Evolutionary conservation across 1,284 basidiomycete species (phyloP).

Genomic region (Leccinum pachyderme): DNA sequence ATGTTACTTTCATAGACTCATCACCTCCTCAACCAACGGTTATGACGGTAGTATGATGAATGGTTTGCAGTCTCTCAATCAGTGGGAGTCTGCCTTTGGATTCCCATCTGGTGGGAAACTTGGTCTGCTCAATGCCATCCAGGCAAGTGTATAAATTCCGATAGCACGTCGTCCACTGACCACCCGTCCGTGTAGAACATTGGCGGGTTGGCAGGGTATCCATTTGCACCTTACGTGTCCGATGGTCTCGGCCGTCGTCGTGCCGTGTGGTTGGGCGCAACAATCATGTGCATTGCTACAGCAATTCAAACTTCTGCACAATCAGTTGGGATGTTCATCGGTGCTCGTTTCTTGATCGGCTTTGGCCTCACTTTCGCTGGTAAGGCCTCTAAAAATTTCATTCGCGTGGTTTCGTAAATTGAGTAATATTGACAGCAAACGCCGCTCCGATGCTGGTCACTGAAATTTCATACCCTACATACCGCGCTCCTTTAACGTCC

Average conservation of each 20-base stretch:
- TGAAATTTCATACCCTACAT: constrained; percentile 72
- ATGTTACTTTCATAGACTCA: constrained; percentile 43
- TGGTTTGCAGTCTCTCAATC: constrained; percentile 61
- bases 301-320: constrained; percentile 69
- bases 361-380: constrained; percentile 75
- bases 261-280: constrained; percentile 62
- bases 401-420: not conserved
- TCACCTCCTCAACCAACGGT: constrained; percentile 76
- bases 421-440: constrained; percentile 39
- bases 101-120: constrained; percentile 54
- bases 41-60: constrained; percentile 81
- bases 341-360: constrained; percentile 76
- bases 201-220: constrained; percentile 62
- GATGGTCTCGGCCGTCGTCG: constrained; percentile 65
- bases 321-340: constrained; percentile 79
- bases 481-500: constrained; percentile 71
- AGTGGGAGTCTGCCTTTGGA: constrained; percentile 61
- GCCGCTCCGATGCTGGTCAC: constrained; percentile 74
- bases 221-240: constrained; percentile 67
- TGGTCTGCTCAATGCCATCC: constrained; percentile 75
- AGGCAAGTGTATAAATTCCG: constrained; percentile 41
- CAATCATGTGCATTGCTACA: constrained; percentile 64
- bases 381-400: constrained; percentile 20
- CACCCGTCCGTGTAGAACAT: constrained; percentile 49
- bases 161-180: constrained; percentile 3